These are phyloP conservation scores for Hippophae rhamnoides DNA, from an alignment of 306 rosid species.

Conservation along the genomic window DNA sequence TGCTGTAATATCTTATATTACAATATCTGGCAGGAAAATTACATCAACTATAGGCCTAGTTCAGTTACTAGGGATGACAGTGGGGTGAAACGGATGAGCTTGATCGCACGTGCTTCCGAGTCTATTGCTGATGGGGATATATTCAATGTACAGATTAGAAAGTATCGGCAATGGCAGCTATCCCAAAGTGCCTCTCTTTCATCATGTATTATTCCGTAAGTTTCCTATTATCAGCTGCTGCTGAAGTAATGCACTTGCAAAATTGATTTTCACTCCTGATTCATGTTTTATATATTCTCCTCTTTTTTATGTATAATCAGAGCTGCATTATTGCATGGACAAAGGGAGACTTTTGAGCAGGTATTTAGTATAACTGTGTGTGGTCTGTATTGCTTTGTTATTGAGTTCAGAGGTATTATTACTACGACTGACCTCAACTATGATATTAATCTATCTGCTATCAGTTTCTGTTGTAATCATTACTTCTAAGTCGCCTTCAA, in stretches of 20 bases:
- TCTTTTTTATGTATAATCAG: constrained; percentile 33
- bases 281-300: constrained; percentile 8
- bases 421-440: neutral
- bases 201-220: constrained; percentile 88
- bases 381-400: neutral
- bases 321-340: constrained; percentile 75
- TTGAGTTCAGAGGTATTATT: neutral
- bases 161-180: constrained; percentile 96
- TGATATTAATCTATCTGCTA: too few species aligned
- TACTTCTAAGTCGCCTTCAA: too few species aligned
- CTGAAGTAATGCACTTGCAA: constrained; percentile 1
- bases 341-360: constrained; percentile 75
- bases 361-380: constrained; percentile 29
- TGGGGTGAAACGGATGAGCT: constrained; percentile 72
- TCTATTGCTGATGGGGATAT: constrained; percentile 90
- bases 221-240: constrained; percentile 27
- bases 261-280: constrained; percentile 9
- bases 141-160: constrained; percentile 85
- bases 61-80: constrained; percentile 55
- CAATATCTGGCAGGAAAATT: constrained; percentile 69
- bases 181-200: constrained; percentile 73
- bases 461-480: too few species aligned
- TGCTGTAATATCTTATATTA: constrained; percentile 1
- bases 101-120: constrained; percentile 84
- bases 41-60: constrained; percentile 78